Evolutionary conservation across 306 rosid genomes (phyloP).

Genomic region (Abrus pulchellus): DNA sequence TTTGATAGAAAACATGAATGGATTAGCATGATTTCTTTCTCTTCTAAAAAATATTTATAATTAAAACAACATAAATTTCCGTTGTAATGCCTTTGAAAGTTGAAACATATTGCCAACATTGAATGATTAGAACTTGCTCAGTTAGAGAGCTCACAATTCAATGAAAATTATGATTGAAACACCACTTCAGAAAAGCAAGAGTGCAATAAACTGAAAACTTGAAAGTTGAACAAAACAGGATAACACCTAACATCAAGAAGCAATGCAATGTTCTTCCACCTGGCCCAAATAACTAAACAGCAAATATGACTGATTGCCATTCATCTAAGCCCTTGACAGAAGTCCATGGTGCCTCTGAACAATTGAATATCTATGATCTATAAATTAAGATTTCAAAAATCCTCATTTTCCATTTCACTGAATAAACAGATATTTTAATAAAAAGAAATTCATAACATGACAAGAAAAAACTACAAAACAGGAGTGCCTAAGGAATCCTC

Average conservation of each 20-base stretch:
- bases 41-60: background rate
- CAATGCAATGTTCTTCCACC: slow-evolving; percentile 2
- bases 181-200: background rate
- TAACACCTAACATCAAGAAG: background rate
- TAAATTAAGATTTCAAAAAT: background rate
- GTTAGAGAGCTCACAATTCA: background rate
- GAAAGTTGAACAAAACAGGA: background rate
- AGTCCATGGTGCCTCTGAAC: background rate
- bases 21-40: background rate
- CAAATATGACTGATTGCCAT: background rate
- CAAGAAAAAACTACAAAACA: background rate
- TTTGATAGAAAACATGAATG: background rate
- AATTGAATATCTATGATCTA: background rate
- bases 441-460: background rate
- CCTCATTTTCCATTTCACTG: background rate
- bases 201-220: background rate
- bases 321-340: background rate
- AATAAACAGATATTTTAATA: background rate
- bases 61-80: background rate
- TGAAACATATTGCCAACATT: background rate
- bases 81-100: background rate
- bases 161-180: background rate
- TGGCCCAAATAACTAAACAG: background rate
- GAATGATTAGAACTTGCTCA: background rate
- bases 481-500: background rate